A percentile compares a stretch with the other conserved stretches of the same genome.
Conservation (phyloP, 345 rosid species). For the Citrus trifoliata region DNA sequence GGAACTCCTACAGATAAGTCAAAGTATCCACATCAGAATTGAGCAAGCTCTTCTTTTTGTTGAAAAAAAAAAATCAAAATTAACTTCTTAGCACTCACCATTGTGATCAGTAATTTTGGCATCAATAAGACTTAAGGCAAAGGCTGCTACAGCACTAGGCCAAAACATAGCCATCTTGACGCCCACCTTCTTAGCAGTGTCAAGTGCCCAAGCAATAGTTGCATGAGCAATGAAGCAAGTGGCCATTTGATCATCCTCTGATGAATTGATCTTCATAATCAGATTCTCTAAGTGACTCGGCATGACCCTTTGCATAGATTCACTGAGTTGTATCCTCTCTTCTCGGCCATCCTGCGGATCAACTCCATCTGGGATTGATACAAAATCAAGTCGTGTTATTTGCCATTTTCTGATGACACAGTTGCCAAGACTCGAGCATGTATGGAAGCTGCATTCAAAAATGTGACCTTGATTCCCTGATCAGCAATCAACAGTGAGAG, state of each 20-base stretch:
- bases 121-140: not conserved
- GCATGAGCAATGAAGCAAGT: not conserved
- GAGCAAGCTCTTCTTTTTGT: too few relatives aligned
- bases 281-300: not conserved
- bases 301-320: not conserved
- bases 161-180: not conserved
- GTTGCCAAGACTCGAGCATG: not conserved
- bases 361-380: not conserved
- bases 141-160: not conserved
- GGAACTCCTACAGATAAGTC: not conserved
- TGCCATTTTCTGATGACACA: not conserved
- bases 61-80: too few relatives aligned
- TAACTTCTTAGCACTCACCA: not conserved
- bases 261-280: not conserved
- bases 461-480: not conserved
- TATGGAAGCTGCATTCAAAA: not conserved
- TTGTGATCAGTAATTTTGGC: not conserved
- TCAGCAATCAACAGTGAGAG: not conserved
- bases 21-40: too few relatives aligned
- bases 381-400: not conserved
- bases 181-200: not conserved
- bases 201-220: not conserved
- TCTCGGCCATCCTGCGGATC: not conserved
- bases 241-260: not conserved
- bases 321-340: not conserved